Conservation (phyloP, 257 asterid genomes). For the Eucommia ulmoides region DNA sequence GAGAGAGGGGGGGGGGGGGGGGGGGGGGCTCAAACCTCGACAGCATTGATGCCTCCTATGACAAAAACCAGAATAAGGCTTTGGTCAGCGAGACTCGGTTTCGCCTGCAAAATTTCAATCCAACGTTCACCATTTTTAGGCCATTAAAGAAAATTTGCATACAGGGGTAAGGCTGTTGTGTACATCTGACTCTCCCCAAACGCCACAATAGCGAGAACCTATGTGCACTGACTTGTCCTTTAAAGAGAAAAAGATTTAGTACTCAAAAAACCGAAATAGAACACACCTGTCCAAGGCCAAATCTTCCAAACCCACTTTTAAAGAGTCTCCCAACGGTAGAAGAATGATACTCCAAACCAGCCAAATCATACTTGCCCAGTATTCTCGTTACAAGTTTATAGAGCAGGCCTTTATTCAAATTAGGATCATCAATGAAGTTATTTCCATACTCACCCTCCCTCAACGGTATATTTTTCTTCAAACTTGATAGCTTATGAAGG, state of each 20-base stretch:
- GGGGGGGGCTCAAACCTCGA: constrained; percentile 56
- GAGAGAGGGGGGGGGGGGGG: neutral
- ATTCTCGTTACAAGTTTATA: constrained; percentile 50
- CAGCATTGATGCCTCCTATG: constrained; percentile 78
- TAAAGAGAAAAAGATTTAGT: too few relatives aligned
- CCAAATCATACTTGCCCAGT: constrained; percentile 58
- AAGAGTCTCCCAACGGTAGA: constrained; percentile 95
- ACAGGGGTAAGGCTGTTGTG: too few relatives aligned
- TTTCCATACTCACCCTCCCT: constrained; percentile 31
- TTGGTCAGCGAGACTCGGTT: constrained; percentile 85
- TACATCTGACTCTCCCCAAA: too few relatives aligned
- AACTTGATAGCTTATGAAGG: constrained; percentile 64
- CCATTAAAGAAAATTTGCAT: neutral
- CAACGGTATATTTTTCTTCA: constrained; percentile 36
- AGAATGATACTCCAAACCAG: constrained; percentile 88
- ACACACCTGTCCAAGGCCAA: constrained; percentile 93
- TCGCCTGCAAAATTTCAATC: constrained; percentile 44
- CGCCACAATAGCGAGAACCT: too few relatives aligned
- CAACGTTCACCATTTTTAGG: neutral
- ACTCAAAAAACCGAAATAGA: neutral
- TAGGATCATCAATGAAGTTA: constrained; percentile 51
- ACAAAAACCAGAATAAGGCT: constrained; percentile 67
- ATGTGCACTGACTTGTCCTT: too few relatives aligned
- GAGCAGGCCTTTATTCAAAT: constrained; percentile 63
- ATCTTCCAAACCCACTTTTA: constrained; percentile 93